These are phyloP conservation scores for Curvularia spicifera DNA, from an alignment of 2,329 filamentous ascomycete genomes.

Conservation along the genomic window DNA sequence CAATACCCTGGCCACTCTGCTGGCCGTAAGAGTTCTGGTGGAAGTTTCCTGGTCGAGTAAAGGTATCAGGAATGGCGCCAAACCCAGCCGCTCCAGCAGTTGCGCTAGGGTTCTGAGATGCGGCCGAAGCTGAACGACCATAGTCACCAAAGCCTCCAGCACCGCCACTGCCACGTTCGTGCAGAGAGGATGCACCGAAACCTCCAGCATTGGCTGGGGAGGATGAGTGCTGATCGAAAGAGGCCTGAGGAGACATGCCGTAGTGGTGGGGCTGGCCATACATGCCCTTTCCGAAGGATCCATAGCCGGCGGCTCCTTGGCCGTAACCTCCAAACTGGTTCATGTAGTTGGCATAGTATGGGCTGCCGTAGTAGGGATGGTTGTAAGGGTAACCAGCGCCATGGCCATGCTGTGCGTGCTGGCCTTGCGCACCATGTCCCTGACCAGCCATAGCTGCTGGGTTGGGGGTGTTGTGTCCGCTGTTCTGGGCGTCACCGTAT, in stretches of 20 bases:
- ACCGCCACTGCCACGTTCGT: slow-evolving; percentile 55
- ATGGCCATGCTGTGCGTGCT: slow-evolving; percentile 55
- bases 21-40: slow-evolving; percentile 55
- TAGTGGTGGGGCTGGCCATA: slow-evolving; percentile 70
- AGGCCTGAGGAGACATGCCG: slow-evolving; percentile 60
- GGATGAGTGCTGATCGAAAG: slow-evolving; percentile 68
- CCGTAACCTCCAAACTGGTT: slow-evolving; percentile 65
- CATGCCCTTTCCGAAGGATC: slow-evolving; percentile 64
- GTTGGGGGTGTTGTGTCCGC: slow-evolving; percentile 89
- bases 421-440: slow-evolving; percentile 56
- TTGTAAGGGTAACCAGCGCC: slow-evolving; percentile 54
- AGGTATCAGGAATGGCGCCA: slow-evolving; percentile 63
- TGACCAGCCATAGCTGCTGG: slow-evolving; percentile 68
- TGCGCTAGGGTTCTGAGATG: slow-evolving; percentile 60
- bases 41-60: slow-evolving; percentile 65
- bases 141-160: slow-evolving; percentile 64
- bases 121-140: slow-evolving; percentile 64
- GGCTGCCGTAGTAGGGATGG: slow-evolving; percentile 68
- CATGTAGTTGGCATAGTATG: slow-evolving; percentile 69
- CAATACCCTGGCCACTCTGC: slow-evolving; percentile 54
- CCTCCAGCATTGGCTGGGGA: slow-evolving; percentile 66
- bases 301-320: slow-evolving; percentile 56
- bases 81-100: slow-evolving; percentile 59
- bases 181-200: slow-evolving; percentile 56
- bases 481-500: slow-evolving; percentile 79